A percentile compares a stretch with the other conserved stretches of the same genome.
Conservation (phyloP, 768 basidiomycete species). For the Daedaleopsis nitida region DNA sequence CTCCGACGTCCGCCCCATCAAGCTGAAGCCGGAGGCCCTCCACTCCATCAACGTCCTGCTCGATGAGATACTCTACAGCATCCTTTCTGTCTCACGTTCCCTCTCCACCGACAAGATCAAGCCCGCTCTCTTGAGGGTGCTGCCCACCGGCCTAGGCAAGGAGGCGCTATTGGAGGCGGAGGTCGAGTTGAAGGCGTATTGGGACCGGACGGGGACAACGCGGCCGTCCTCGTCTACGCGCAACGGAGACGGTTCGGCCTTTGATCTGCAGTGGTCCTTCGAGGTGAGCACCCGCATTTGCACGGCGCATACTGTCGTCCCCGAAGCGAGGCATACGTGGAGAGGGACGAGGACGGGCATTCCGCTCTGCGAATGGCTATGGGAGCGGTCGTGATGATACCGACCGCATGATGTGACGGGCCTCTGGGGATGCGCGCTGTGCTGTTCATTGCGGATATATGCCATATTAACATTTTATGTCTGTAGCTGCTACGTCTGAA, state of each 20-base stretch:
- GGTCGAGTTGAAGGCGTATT: conserved; percentile 87
- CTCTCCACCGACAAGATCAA: conserved; percentile 76
- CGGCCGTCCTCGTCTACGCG: conserved; percentile 43
- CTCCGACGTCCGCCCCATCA: conserved; percentile 91
- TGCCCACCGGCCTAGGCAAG: conserved; percentile 85
- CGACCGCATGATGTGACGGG: background rate
- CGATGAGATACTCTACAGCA: conserved; percentile 80
- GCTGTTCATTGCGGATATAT: background rate
- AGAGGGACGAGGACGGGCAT: background rate
- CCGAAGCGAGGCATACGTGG: background rate
- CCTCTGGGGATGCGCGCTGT: background rate
- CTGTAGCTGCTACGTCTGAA: conserved; percentile 75
- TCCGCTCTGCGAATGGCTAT: conserved; percentile 8
- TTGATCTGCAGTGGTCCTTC: conserved; percentile 73
- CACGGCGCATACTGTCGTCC: conserved; percentile 18
- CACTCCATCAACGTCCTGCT: conserved; percentile 76
- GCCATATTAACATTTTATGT: background rate
- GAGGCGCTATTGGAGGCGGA: conserved; percentile 93
- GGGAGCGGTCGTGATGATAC: background rate
- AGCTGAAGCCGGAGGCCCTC: conserved; percentile 78
- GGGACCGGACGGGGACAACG: conserved; percentile 64
- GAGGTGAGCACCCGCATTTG: conserved; percentile 49
- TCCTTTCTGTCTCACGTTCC: conserved; percentile 67
- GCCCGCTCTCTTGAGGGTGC: conserved; percentile 65
- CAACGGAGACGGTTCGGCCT: conserved; percentile 48